Evolutionary conservation across 257 asterid genomes (phyloP).

Genomic region (Nyctanthes arbortristis): DNA sequence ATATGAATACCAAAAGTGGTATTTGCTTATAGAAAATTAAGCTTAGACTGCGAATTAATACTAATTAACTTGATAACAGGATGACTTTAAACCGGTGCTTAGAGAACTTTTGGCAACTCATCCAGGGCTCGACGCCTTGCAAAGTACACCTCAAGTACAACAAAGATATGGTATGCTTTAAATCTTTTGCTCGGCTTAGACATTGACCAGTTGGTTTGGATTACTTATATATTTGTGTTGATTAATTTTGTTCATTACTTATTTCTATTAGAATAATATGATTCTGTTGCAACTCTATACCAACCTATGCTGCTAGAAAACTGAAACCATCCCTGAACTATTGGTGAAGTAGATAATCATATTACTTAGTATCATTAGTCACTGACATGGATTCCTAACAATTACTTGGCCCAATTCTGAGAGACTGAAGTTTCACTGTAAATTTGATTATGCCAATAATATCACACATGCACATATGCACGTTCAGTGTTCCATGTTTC

Average conservation of each 20-base stretch:
- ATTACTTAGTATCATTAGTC: neutral
- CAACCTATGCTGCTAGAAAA: neutral
- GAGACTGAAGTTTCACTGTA: neutral
- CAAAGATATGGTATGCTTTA: conserved; percentile 50
- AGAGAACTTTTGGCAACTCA: conserved; percentile 55
- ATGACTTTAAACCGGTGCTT: conserved; percentile 53
- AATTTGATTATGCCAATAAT: conserved; percentile 2
- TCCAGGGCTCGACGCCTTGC: conserved; percentile 57
- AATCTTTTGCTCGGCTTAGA: conserved; percentile 15
- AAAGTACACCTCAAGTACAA: conserved; percentile 54
- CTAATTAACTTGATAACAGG: conserved; percentile 24
- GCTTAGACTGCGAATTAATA: neutral
- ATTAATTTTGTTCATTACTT: neutral
- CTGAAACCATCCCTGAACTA: neutral
- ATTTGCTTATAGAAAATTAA: conserved; percentile 1
- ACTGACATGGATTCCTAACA: neutral
- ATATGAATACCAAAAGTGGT: conserved; percentile 7
- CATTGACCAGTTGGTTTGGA: conserved; percentile 5
- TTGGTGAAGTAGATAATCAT: neutral
- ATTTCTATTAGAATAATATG: neutral
- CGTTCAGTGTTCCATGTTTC: conserved; percentile 7
- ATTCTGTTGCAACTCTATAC: neutral
- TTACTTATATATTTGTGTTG: conserved; percentile 12
- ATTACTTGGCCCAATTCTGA: conserved; percentile 6
- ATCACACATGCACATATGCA: conserved; percentile 4